Conservation (phyloP, 345 rosid genomes). For the Moricandia arvensis region DNA sequence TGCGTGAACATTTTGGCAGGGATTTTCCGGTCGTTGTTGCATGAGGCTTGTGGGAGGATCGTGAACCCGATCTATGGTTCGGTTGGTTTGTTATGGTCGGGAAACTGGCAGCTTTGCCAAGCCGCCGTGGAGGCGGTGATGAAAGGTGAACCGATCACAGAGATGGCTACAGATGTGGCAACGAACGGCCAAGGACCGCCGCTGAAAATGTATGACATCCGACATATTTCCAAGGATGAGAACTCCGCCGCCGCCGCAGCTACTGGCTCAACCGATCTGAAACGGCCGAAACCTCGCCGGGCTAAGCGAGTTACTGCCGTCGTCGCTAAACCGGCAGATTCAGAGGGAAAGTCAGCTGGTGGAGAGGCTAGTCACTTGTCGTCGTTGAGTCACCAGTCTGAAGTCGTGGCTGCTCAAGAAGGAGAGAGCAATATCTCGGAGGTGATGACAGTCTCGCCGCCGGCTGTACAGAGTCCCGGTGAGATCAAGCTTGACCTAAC, state of each 20-base stretch:
- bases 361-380: conserved; percentile 70
- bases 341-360: conserved; percentile 35
- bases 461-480: conserved; percentile 48
- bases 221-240: conserved; percentile 81
- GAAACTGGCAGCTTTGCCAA: conserved; percentile 95
- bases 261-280: conserved; percentile 10
- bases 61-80: conserved; percentile 98
- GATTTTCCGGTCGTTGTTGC: conserved; percentile 88
- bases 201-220: conserved; percentile 76
- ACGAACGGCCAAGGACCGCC: conserved; percentile 77
- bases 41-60: conserved; percentile 96
- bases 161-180: conserved; percentile 75
- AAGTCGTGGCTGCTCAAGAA: conserved; percentile 48
- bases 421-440: conserved; percentile 62
- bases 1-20: conserved; percentile 42
- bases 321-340: neutral
- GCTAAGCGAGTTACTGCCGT: neutral
- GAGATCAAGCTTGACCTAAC: conserved; percentile 56
- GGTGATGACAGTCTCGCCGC: conserved; percentile 39
- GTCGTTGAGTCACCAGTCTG: conserved; percentile 86
- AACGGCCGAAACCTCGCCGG: conserved; percentile 19
- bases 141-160: conserved; percentile 72
- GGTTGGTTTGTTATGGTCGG: conserved; percentile 89
- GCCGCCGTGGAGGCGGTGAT: conserved; percentile 88
- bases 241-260: conserved; percentile 37